A percentile compares a stretch with the other conserved stretches of the same genome.
Conservation (phyloP, 2,329 filamentous ascomycete genomes). For the Botrytis squamosa region DNA sequence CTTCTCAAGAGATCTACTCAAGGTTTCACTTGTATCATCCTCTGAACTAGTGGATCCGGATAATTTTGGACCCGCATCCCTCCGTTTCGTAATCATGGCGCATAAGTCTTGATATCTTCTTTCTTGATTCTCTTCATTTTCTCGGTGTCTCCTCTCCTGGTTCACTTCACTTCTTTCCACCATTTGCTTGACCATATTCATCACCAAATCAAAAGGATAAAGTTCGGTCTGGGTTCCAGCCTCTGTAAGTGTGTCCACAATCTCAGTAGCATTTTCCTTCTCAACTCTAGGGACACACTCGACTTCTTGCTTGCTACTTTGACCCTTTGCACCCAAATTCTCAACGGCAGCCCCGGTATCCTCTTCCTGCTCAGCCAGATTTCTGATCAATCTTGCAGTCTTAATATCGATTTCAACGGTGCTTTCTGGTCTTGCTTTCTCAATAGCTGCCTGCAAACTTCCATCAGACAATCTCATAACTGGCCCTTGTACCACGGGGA, state of each 20-base stretch:
- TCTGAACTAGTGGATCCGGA: background rate
- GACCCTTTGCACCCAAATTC: background rate
- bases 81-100: background rate
- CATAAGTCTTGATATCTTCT: background rate
- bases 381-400: too few relatives aligned
- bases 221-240: background rate
- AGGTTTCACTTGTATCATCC: background rate
- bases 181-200: background rate
- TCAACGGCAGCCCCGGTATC: accelerated
- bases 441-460: background rate
- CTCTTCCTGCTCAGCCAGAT: background rate
- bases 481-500: background rate
- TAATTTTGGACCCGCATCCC: background rate
- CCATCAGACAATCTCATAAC: background rate
- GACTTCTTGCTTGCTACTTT: background rate
- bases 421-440: background rate
- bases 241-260: background rate
- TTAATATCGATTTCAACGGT: background rate
- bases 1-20: background rate
- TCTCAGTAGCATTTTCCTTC: background rate
- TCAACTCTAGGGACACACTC: background rate
- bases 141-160: background rate
- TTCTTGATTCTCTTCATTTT: background rate
- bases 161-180: background rate
- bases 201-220: background rate